Percentiles rank a stretch among this genome's conserved stretches.
phyloP scores from a whole-genome alignment of 345 rosid genomes.

The Eucalyptus rudis region DNA sequence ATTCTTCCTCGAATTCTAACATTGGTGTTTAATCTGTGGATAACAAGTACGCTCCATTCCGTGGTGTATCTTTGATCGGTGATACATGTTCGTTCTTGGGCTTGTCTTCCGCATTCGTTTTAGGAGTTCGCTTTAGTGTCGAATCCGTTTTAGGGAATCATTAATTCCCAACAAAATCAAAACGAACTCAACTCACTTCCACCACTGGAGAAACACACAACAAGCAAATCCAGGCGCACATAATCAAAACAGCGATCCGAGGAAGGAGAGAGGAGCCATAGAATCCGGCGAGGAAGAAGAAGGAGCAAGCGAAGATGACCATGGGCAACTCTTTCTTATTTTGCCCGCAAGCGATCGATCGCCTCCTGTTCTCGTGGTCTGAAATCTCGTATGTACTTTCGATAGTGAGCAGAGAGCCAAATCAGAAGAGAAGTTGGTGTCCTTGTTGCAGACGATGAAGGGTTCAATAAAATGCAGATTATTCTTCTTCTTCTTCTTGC shows the following conservation, averaged over 20 bases:
- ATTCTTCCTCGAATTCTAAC: too few species aligned
- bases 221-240: not conserved
- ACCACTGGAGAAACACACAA: not conserved
- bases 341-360: not conserved
- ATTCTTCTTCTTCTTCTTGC: not conserved
- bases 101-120: too few species aligned
- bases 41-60: too few species aligned
- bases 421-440: not conserved
- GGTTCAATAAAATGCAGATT: not conserved
- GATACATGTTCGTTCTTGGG: too few species aligned
- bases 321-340: constrained; percentile 12
- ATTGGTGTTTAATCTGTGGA: too few species aligned
- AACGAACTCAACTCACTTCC: too few species aligned
- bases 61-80: too few species aligned
- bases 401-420: not conserved
- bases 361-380: not conserved
- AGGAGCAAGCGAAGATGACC: constrained; percentile 4
- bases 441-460: not conserved
- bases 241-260: constrained; percentile 7
- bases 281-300: constrained; percentile 42
- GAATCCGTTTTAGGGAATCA: too few species aligned
- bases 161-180: too few species aligned
- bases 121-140: too few species aligned
- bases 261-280: constrained; percentile 24
- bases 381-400: not conserved